phyloP scores from a whole-genome alignment of 768 basidiomycete genomes.

The Jaapia argillacea region DNA sequence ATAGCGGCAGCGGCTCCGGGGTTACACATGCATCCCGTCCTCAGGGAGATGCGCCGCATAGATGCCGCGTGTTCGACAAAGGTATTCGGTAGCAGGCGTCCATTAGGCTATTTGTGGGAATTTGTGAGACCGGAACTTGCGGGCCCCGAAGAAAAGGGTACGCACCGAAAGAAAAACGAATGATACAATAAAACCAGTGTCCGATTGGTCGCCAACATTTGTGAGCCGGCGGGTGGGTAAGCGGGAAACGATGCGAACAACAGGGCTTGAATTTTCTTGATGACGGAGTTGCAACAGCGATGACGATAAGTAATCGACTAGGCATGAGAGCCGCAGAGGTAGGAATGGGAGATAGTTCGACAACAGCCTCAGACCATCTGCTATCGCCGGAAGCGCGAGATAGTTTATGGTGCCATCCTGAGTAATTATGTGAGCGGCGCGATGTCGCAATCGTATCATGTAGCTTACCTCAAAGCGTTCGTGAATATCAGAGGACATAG shows the following conservation, averaged over 20 bases:
- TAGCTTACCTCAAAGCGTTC: slow-evolving; percentile 11
- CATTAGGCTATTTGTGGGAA: slow-evolving; percentile 6
- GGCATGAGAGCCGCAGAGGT: slow-evolving; percentile 9
- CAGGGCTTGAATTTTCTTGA: slow-evolving; percentile 3
- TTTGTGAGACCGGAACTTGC: background rate
- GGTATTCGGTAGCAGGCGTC: slow-evolving; percentile 5
- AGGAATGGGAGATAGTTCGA: slow-evolving; percentile 8
- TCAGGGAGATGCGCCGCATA: slow-evolving; percentile 11
- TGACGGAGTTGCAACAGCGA: slow-evolving; percentile 7
- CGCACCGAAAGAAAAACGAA: slow-evolving; percentile 6
- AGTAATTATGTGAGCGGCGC: slow-evolving; percentile 1
- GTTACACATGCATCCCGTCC: slow-evolving; percentile 19
- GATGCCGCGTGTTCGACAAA: slow-evolving; percentile 10
- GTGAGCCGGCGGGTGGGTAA: slow-evolving; percentile 4
- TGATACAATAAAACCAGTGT: slow-evolving; percentile 3
- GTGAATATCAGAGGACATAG: slow-evolving; percentile 7
- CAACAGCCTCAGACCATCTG: slow-evolving; percentile 9
- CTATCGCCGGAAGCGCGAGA: slow-evolving; percentile 10
- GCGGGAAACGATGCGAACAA: slow-evolving; percentile 11
- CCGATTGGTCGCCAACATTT: slow-evolving; percentile 4
- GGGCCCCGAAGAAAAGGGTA: background rate
- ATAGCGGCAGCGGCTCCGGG: slow-evolving; percentile 13
- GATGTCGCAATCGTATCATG: background rate
- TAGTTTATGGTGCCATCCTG: slow-evolving; percentile 18
- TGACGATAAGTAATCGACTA: slow-evolving; percentile 7